Base-by-base conservation (phyloP, 805 yeast genomes). In the Metschnikowia noctiluminum region DNA sequence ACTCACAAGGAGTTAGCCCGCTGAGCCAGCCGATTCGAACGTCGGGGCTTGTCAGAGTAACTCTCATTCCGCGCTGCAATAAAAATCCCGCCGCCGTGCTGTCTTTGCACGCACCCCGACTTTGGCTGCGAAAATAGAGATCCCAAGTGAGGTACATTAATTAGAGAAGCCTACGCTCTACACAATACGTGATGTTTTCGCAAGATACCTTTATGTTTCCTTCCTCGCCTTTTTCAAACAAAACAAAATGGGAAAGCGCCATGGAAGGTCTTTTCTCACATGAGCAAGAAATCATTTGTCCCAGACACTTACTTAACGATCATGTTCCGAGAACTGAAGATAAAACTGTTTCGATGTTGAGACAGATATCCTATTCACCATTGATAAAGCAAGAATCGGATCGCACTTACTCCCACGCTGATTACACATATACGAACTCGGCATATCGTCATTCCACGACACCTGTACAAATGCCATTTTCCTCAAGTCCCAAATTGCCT, bases 341-440 rank as follows among this genome's bases (percentile, higher is more conserved):
- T 26, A 7, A 34, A 14, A 42, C 45, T 8, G 35, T 42, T n/a
- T 41, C 49, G 9, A 37, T 46, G 26, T 14, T 28, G 16, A 42
- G 32, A n/a, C 50, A 38, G 26, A 14, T 38, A 2, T 36, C 28
- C 3, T 34, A 42, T n/a, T 37, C 46, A 9, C 50, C 46, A 13
- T 14, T 46, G 12, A 46, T 46, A 9, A 46, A 38, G 35, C 50
- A 46, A 28, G 46, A 34, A 7, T 42, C 50, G 2, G 45, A 42
- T 8, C 38, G 42, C 32, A 43, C 38, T 3, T 42, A 26, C 28
- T 42, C 50, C 5, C 46, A 42, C 21, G 38, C 43, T 3, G 50
- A 46, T 15, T 46, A 42, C 28, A 30, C 16, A 6, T 46, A 46
- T 14, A 27, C 31, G 6, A 15, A 34, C 28, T 27, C 46, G 6